Evolutionary conservation across 768 basidiomycete species (phyloP), one percentile per base, ranked within the genome.

Genomic region (Hypholoma fasciculare): DNA sequence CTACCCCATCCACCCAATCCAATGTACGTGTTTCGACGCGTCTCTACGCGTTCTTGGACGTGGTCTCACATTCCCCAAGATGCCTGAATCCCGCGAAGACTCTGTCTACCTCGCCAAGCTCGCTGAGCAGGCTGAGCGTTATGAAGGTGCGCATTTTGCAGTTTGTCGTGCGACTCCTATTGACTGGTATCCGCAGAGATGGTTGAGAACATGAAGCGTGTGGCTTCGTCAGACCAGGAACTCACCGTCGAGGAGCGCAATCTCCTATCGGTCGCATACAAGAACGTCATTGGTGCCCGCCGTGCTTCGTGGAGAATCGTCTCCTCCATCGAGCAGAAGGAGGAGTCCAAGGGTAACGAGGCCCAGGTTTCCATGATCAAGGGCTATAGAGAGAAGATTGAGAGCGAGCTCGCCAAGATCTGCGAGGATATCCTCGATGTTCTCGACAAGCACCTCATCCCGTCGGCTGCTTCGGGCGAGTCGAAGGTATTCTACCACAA

Each of bases 31-130:
- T 44, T 64, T 27, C 23, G 57, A 20, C 65, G 65, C 65, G 65
- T 66, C 46, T 65, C 36, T 61, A 74, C 76, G 76, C 74, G 76
- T 76, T 62, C 40, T 62, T 47, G 53, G 23, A 74, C 79, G 74
- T 75, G 73, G 78, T 68, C 72, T 72, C 64, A 71, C 62, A 58
- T 36, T 13, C 53, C 44, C 54, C 17, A 59, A 91, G 89, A 92
- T 92, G 91, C 74, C 87, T 72, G 88, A 89, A 72, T 80, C 85
- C 73, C 93, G 94, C 72, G 94, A 96, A 87, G 93, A 96, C 78
- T 94, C 90, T 69, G 96, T 98, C 78, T 98, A 98, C 86, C 95
- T 97, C 79, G 96, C 96, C 82, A 98, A 98, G 92, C 94, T 98
- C 82, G 94, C 94, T 74, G 95, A 98, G 83, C 95, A 98, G 83